phyloP scores from a whole-genome alignment of 352 stramenopile genomes.

The Globisporangium camurandrum region DNA sequence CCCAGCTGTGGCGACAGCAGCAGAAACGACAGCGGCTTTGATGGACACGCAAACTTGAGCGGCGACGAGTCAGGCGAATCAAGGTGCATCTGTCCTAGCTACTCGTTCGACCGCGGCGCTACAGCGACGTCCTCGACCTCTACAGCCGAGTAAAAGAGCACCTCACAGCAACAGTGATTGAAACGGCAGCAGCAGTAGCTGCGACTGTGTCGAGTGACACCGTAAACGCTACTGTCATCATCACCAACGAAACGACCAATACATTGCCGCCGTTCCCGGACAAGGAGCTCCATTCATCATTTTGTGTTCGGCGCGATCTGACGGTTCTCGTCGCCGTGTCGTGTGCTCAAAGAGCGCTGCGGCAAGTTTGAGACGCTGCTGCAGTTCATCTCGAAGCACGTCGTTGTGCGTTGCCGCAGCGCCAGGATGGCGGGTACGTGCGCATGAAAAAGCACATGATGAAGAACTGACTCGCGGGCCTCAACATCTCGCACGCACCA shows the following conservation, averaged over 20 bases:
- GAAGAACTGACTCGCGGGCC: slow-evolving; percentile 47
- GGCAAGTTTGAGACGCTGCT: slow-evolving; percentile 44
- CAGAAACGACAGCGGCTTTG: background rate
- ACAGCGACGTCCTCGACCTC: slow-evolving; percentile 56
- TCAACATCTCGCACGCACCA: slow-evolving; percentile 41
- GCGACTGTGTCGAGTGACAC: slow-evolving; percentile 8
- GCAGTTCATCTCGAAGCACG: slow-evolving; percentile 50
- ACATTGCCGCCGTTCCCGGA: slow-evolving; percentile 35
- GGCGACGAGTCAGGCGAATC: slow-evolving; percentile 14
- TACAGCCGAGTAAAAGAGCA: slow-evolving; percentile 33
- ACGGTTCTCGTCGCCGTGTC: slow-evolving; percentile 30
- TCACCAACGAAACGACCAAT: background rate
- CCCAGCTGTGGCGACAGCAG: too few species aligned
- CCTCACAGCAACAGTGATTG: too few species aligned
- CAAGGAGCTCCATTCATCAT: slow-evolving; percentile 46
- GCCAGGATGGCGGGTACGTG: slow-evolving; percentile 50
- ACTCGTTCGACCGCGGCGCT: slow-evolving; percentile 25
- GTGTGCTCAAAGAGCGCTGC: slow-evolving; percentile 45
- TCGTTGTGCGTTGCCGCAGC: slow-evolving; percentile 36
- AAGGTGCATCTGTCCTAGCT: slow-evolving; percentile 2
- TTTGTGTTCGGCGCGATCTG: slow-evolving; percentile 39
- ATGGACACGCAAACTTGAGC: slow-evolving; percentile 8
- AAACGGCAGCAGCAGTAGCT: too few species aligned
- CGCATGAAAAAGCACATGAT: slow-evolving; percentile 68
- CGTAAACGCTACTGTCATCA: too few species aligned